A percentile compares a stretch with the other conserved stretches of the same genome.
Evolutionary conservation across 2,329 filamentous ascomycete genomes (phyloP).

Genomic region (Claviceps digitariae): DNA sequence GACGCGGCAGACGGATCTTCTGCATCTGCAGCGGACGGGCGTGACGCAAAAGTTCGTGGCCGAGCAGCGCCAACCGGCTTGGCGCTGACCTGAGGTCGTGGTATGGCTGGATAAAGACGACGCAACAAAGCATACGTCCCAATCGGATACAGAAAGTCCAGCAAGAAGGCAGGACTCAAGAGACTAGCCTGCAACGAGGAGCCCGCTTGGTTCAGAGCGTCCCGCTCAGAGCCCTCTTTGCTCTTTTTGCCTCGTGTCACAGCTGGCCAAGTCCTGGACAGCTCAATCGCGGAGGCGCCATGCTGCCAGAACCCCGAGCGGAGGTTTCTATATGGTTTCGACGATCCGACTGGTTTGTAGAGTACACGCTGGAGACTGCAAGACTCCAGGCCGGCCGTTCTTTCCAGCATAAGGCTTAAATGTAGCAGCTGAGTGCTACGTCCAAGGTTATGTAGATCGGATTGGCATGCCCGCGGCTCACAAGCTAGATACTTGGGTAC

Average conservation of each 20-base stretch:
- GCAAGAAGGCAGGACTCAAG: conserved; percentile 33
- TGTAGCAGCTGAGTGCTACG: conserved; percentile 8
- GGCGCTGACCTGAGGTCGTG: conserved; percentile 12
- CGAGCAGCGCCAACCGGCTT: conserved; percentile 8
- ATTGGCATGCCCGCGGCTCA: conserved; percentile 13
- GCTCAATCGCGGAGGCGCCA: conserved; percentile 36
- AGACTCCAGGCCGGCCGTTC: conserved; percentile 43
- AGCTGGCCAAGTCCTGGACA: conserved; percentile 28
- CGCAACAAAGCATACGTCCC: conserved; percentile 30
- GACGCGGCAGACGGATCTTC: background rate
- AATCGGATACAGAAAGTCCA: conserved; percentile 43
- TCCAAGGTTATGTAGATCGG: conserved; percentile 4
- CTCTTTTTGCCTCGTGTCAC: conserved; percentile 16
- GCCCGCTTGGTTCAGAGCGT: conserved; percentile 10
- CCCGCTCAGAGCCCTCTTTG: conserved; percentile 4
- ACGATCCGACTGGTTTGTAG: conserved; percentile 20
- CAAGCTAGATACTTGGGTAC: background rate
- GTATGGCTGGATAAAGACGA: conserved; percentile 19
- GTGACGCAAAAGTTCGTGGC: conserved; percentile 16
- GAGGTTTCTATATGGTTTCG: conserved; percentile 29
- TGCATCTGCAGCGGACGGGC: conserved; percentile 6
- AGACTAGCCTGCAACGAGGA: conserved; percentile 17
- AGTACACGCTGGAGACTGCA: conserved; percentile 40
- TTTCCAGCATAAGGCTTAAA: conserved; percentile 38
- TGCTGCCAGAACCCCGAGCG: conserved; percentile 41